Evolutionary conservation across 1,284 basidiomycete species (phyloP), one percentile per base, ranked within the genome.

Genomic region (Marasmius sp.): DNA sequence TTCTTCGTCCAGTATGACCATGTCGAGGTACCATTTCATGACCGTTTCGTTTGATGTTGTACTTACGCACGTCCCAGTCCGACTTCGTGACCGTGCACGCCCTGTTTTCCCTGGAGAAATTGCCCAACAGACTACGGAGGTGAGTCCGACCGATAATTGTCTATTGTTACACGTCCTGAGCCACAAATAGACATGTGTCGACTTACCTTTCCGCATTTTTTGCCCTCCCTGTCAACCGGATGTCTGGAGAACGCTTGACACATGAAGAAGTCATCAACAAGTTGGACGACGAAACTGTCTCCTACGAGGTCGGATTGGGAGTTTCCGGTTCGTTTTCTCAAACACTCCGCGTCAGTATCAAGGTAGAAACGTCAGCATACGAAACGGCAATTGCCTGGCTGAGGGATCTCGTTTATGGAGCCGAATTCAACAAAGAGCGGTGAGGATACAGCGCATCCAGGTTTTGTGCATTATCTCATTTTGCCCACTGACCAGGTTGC

Each of bases 1-100:
- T 97, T 95, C 80, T 97, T 96, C 72, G 85, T 97, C 2, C 92
- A 98, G 71, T 99, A 94, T 71, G 92, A 94, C 67, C 88, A 93
- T 71, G 91, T 94, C 58, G 85, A 93, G 77, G 92, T 91, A 55
- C 37, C 82, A 68, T 11, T 27, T 61, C 16, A 34, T 67, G 33
- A 45, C 55, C 37, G 6, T 51, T 34, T 36, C 12, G 1, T 37
- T 12, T 27, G 9, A 51, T 55, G 20, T 48, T 22, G 34, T 18
- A 16, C 33, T 49, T 8, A 57, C 14, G 61, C 1, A 48, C 47
- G 39, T 65, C 72, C 41, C 69, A 95, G 89, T 98, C 96, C 7
- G 93, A 96, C 71, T 99, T 99, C 73, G 87, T 98, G 63, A 85
- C 87, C 20, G 77, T 98, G 43, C 85, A 91, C 64, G 92, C 91